Conservation (phyloP, 177 flowering plant species). For the Vitis hybrid region DNA sequence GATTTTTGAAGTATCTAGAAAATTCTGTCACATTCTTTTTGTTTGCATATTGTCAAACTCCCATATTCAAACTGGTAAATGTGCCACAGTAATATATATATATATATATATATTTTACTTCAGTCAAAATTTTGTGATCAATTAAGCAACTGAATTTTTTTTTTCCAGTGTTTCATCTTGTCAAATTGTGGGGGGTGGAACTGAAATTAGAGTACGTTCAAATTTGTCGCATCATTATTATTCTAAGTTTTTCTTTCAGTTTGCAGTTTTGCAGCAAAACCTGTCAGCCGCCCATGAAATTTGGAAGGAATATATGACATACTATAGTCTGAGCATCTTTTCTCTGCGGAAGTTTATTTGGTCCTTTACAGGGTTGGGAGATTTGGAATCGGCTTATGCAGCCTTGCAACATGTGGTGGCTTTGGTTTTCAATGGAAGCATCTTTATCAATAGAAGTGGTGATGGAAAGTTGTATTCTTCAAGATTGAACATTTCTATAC, state of each 20-base stretch:
- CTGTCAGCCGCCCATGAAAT: slow-evolving; percentile 62
- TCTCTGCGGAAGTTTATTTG: slow-evolving; percentile 57
- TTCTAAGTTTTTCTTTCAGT: slow-evolving; percentile 34
- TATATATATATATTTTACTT: too few relatives aligned
- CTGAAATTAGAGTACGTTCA: too few relatives aligned
- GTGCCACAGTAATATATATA: too few relatives aligned
- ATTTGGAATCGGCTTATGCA: slow-evolving; percentile 61
- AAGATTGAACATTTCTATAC: slow-evolving; percentile 72
- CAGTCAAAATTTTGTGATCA: too few relatives aligned
- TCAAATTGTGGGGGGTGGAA: too few relatives aligned
- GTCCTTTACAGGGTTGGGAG: slow-evolving; percentile 65
- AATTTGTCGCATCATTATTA: too few relatives aligned
- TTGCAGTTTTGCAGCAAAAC: slow-evolving; percentile 74
- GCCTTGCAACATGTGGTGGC: slow-evolving; percentile 70
- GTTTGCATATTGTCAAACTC: too few relatives aligned
- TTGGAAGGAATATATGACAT: slow-evolving; percentile 62
- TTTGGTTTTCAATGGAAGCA: slow-evolving; percentile 36
- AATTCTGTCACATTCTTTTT: too few relatives aligned
- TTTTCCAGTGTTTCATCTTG: too few relatives aligned
- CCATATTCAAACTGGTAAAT: too few relatives aligned
- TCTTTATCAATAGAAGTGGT: slow-evolving; percentile 21
- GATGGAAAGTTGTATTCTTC: slow-evolving; percentile 34
- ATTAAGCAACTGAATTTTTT: too few relatives aligned
- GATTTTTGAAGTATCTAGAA: too few relatives aligned
- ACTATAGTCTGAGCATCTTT: slow-evolving; percentile 47